Evolutionary conservation across 805 yeast species (phyloP), one percentile per base, ranked within the genome.

Genomic region (Myxozyma vanderwaltii): DNA sequence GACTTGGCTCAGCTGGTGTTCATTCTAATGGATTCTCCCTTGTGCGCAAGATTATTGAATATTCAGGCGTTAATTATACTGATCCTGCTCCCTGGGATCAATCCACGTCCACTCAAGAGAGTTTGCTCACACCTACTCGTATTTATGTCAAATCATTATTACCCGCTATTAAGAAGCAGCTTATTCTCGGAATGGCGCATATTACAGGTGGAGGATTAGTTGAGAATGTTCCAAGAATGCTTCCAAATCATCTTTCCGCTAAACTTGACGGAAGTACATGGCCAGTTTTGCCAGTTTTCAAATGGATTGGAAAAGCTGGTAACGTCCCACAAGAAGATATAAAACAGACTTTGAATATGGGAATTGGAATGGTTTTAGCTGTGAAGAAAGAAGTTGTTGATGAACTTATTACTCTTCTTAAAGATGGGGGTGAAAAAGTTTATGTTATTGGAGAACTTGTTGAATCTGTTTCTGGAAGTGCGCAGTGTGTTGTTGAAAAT

Each of bases 191-290:
- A 59, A 81, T 94, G 71, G 96, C 99, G 1, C 96, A 94, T 71
- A 94, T 94, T 70, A 94, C 99, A 24, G 99, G 99, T 63, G 99
- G 99, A 74, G 99, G 99, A 54, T 79, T 94, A 54, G 86, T 94
- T 29, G 99, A 94, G 75, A 94, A 94, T 75, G 85, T 92, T 59
- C 99, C 99, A 55, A 84, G 99, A 72, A 94, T 96, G 19, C 79
- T 94, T 63, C 99, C 99, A 59, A 76, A 82, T 58, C 75, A 83
- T 67, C 77, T 94, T 63, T 85, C 86, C 68, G 99, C 97, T 13
- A 79, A 78, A 65, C 82, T 94, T 51, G 96, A 92, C 73, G 85
- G 88, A 71, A 76, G 76, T 56, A 76, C 82, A 8, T 92, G 98
- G 96, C 82, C 83, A 64, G 85, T 94, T 35, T 96, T 96, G 39